Evolutionary conservation across 2,329 filamentous ascomycete genomes (phyloP).

Genomic region (Periconia digitata): DNA sequence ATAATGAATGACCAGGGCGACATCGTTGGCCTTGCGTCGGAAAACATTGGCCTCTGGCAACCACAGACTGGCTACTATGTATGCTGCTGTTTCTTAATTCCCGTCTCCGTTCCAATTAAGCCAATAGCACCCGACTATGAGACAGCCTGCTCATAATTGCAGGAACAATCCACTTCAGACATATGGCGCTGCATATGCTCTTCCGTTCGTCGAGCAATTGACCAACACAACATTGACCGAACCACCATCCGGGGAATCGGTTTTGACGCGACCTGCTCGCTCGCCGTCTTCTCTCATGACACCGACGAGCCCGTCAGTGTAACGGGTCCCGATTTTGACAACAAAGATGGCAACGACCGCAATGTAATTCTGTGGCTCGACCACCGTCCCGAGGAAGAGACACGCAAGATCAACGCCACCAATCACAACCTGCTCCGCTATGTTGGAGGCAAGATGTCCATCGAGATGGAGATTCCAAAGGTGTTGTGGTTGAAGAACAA

Average conservation of each 20-base stretch:
- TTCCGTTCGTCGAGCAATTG: constrained; percentile 80
- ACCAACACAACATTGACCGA: constrained; percentile 77
- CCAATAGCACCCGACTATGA: neutral
- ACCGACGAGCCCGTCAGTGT: constrained; percentile 91
- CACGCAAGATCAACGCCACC: constrained; percentile 89
- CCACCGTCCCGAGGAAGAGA: constrained; percentile 88
- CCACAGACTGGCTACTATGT: constrained; percentile 59
- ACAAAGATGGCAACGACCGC: constrained; percentile 75
- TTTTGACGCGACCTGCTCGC: constrained; percentile 98
- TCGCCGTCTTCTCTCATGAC: constrained; percentile 85
- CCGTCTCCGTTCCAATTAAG: neutral
- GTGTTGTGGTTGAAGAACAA: constrained; percentile 98
- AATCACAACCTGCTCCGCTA: constrained; percentile 92
- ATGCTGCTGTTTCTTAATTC: too few relatives aligned
- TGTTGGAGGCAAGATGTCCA: constrained; percentile 96
- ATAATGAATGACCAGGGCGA: constrained; percentile 91
- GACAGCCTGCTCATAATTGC: constrained; percentile 8
- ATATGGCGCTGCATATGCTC: constrained; percentile 96
- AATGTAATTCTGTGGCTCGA: constrained; percentile 98
- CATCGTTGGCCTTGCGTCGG: constrained; percentile 65
- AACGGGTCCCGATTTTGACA: constrained; percentile 80
- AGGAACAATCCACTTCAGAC: constrained; percentile 97
- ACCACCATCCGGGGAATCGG: constrained; percentile 83
- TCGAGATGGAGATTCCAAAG: constrained; percentile 99
- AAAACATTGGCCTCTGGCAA: constrained; percentile 57